phyloP scores from a whole-genome alignment of 192 early-diverging fungal species.

The Linnemannia zychae region DNA sequence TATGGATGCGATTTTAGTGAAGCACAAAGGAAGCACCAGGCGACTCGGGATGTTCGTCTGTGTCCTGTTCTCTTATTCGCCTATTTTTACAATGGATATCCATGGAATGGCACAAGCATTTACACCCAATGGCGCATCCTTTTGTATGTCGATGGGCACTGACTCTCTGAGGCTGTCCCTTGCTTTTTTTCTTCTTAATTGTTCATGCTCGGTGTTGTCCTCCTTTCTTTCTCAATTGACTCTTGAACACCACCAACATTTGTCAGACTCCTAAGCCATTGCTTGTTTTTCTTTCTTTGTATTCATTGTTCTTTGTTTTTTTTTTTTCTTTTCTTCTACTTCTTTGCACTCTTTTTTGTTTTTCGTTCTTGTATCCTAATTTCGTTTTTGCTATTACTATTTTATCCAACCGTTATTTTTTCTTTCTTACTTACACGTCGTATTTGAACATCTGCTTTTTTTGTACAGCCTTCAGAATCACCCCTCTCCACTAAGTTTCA shows the following conservation, averaged over 20 bases:
- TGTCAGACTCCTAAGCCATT: background rate
- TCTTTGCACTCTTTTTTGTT: background rate
- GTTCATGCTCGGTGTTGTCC: background rate
- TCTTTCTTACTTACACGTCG: no score
- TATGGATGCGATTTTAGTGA: background rate
- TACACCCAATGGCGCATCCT: no score
- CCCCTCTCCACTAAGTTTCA: background rate
- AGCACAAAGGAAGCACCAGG: no score
- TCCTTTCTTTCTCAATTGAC: background rate
- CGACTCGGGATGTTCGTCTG: no score
- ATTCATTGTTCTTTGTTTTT: background rate
- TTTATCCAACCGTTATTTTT: background rate
- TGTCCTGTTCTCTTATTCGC: background rate
- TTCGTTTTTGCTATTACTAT: background rate
- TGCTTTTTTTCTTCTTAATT: background rate
- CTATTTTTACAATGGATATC: background rate
- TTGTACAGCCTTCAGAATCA: background rate
- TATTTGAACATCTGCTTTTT: no score
- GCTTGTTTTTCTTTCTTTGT: no score
- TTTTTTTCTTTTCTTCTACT: background rate
- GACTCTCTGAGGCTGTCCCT: background rate
- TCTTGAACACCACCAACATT: background rate
- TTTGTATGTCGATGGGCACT: background rate
- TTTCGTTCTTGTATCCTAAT: background rate
- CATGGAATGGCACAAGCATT: background rate